Evolutionary conservation across 768 basidiomycete genomes (phyloP).

Genomic region (Boletus rubroflammeus): DNA sequence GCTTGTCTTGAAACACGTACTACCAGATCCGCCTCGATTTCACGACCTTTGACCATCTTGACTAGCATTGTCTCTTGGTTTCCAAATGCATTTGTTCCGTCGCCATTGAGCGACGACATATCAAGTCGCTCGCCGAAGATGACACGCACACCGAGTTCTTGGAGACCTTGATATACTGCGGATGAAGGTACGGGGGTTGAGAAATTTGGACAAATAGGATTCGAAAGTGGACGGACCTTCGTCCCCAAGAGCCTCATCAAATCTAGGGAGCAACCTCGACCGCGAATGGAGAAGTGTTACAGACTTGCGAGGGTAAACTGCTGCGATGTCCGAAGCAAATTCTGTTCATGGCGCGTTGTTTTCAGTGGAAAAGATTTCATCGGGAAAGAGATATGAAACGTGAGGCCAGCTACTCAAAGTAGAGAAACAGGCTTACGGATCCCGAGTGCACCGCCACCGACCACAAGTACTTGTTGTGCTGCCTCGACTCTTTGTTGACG

Average conservation of each 20-base stretch:
- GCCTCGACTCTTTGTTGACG: constrained; percentile 47
- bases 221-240: constrained; percentile 38
- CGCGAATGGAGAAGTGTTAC: constrained; percentile 64
- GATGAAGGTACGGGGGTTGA: background rate
- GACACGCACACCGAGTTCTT: constrained; percentile 43
- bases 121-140: constrained; percentile 56
- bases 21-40: constrained; percentile 50
- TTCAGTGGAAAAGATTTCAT: background rate
- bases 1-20: constrained; percentile 30
- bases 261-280: constrained; percentile 48
- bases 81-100: background rate
- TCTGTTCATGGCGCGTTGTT: constrained; percentile 35
- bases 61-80: constrained; percentile 29
- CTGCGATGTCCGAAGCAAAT: constrained; percentile 60
- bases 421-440: constrained; percentile 46
- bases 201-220: background rate
- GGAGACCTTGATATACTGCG: constrained; percentile 30
- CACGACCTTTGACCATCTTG: constrained; percentile 46
- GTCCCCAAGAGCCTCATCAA: constrained; percentile 48
- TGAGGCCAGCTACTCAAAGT: background rate
- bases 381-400: background rate
- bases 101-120: constrained; percentile 32
- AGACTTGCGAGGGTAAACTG: constrained; percentile 46
- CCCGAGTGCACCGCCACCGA: constrained; percentile 73
- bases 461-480: constrained; percentile 52